phyloP scores from a whole-genome alignment of 176 grass and related monocot genomes.

The Oryza officinalis region DNA sequence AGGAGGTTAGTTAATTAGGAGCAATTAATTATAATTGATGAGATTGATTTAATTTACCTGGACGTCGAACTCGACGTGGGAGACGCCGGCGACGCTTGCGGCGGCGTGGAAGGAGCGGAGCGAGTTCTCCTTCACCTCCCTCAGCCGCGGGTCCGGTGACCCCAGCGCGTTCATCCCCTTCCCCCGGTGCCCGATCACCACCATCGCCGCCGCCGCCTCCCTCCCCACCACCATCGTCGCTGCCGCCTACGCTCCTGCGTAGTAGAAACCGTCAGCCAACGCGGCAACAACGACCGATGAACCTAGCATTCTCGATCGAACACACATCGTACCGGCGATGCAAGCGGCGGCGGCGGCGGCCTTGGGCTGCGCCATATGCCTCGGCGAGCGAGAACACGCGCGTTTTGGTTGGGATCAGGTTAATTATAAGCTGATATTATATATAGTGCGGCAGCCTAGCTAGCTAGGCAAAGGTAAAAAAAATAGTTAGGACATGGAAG shows the following conservation, averaged over 20 bases:
- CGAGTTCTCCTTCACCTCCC: slow-evolving; percentile 73
- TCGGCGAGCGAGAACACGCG: too few species aligned
- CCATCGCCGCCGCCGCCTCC: slow-evolving; percentile 3
- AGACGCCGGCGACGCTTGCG: slow-evolving; percentile 60
- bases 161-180: slow-evolving; percentile 84
- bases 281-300: too few species aligned
- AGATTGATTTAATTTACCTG: slow-evolving; percentile 46
- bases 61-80: slow-evolving; percentile 88
- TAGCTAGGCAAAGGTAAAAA: too few species aligned
- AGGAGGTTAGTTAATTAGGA: too few species aligned
- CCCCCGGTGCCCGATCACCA: slow-evolving; percentile 78
- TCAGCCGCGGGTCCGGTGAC: slow-evolving; percentile 53
- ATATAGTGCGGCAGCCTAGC: too few species aligned
- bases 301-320: too few species aligned
- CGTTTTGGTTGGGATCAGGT: too few species aligned
- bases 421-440: too few species aligned
- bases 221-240: neutral
- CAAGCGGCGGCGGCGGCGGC: slow-evolving; percentile 44
- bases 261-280: too few species aligned
- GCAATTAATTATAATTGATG: too few species aligned
- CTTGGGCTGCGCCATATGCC: slow-evolving; percentile 60
- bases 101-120: slow-evolving; percentile 75
- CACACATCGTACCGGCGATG: slow-evolving; percentile 23
- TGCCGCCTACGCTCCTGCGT: neutral
- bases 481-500: too few species aligned